Conservation (phyloP, 2,329 filamentous ascomycete genomes). For the Fusarium udum region DNA sequence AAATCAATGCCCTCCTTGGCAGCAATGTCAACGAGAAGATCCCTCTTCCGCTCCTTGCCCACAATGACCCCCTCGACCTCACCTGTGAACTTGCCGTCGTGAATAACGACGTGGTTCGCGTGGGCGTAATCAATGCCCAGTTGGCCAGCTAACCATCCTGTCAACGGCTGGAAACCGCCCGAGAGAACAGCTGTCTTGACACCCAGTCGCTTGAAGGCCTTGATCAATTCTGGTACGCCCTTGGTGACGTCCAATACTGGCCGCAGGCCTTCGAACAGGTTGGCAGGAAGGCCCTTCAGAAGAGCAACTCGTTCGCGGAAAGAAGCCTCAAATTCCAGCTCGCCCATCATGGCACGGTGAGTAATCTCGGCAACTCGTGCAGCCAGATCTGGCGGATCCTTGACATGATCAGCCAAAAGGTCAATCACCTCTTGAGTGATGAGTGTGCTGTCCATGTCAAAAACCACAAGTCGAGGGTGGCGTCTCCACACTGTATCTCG, state of each 20-base stretch:
- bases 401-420: conserved; percentile 84
- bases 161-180: conserved; percentile 90
- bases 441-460: conserved; percentile 98
- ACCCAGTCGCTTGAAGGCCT: conserved; percentile 78
- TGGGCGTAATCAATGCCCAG: conserved; percentile 88
- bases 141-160: conserved; percentile 82
- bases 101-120: conserved; percentile 83
- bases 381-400: conserved; percentile 74
- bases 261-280: conserved; percentile 82
- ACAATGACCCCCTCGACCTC: conserved; percentile 78
- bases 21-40: conserved; percentile 77
- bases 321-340: conserved; percentile 88
- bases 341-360: conserved; percentile 92
- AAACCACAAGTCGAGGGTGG: conserved; percentile 88
- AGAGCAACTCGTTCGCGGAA: conserved; percentile 83
- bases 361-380: conserved; percentile 89
- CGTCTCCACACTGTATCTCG: conserved; percentile 76
- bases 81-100: conserved; percentile 71
- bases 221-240: conserved; percentile 79
- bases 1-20: conserved; percentile 71
- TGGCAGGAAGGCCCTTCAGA: conserved; percentile 80
- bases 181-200: conserved; percentile 91
- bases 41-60: conserved; percentile 77
- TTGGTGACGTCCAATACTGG: conserved; percentile 81
- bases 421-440: conserved; percentile 99